A percentile compares a stretch with the other conserved stretches of the same genome.
These are phyloP conservation scores for Niveomyces coronatus DNA, from an alignment of 2,329 filamentous ascomycete species.

Conservation along the genomic window DNA sequence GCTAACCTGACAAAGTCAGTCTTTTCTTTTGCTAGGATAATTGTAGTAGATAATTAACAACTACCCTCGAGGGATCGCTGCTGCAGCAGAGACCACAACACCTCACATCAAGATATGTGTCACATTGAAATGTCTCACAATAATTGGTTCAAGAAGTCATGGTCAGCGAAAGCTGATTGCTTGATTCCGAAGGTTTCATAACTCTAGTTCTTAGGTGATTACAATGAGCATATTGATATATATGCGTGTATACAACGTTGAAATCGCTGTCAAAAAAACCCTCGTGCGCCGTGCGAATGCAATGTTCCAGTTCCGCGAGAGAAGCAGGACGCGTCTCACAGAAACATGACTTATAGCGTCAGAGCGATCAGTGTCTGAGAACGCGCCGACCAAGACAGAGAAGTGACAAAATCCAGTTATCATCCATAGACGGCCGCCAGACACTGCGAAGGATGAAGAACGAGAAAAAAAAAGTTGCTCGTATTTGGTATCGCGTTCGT, in stretches of 20 bases:
- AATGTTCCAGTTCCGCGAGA: slow-evolving; percentile 5
- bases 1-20: too few species aligned
- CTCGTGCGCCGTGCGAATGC: slow-evolving; percentile 9
- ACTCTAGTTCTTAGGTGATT: neutral
- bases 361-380: too few species aligned
- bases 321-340: neutral
- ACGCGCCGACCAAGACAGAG: too few species aligned
- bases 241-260: slow-evolving; percentile 8
- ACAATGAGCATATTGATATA: slow-evolving; percentile 8
- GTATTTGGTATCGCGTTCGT: neutral
- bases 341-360: neutral
- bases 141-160: neutral
- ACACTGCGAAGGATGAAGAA: slow-evolving; percentile 1
- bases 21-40: too few species aligned
- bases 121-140: too few species aligned
- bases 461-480: neutral
- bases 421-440: slow-evolving; percentile 5
- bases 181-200: neutral
- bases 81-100: too few species aligned
- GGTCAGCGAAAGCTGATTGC: neutral
- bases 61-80: too few species aligned
- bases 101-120: too few species aligned
- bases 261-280: slow-evolving; percentile 8
- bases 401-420: too few species aligned
- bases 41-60: too few species aligned